Evolutionary conservation across 176 grass and related monocot species (phyloP).

Genomic region (Carex parvula): DNA sequence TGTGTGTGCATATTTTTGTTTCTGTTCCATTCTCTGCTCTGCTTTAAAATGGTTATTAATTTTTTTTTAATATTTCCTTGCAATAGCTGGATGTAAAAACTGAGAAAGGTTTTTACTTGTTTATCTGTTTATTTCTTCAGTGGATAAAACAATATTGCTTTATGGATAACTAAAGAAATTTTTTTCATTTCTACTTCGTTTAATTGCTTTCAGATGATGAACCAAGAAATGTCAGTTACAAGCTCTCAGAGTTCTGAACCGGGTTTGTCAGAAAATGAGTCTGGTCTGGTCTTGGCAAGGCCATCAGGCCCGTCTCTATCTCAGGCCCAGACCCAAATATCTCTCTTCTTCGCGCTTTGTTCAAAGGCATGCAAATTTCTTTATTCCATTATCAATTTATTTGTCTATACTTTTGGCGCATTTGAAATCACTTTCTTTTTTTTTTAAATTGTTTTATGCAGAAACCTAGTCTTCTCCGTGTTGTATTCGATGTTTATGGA

Average conservation of each 20-base stretch:
- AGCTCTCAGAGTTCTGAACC: conserved; percentile 45
- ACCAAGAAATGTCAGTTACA: conserved; percentile 54
- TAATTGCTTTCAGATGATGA: conserved; percentile 38
- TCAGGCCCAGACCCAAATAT: conserved; percentile 58
- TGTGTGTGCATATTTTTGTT: background rate
- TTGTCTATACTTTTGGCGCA: conserved; percentile 4
- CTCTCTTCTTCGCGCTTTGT: conserved; percentile 97
- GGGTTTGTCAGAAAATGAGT: conserved; percentile 46
- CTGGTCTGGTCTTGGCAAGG: conserved; percentile 37
- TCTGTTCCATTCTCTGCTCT: background rate
- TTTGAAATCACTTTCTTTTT: background rate
- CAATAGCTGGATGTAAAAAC: background rate
- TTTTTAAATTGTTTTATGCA: conserved; percentile 35
- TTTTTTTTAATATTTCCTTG: background rate
- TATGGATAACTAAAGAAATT: background rate
- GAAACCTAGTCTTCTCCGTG: conserved; percentile 75
- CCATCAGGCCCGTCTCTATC: conserved; percentile 43
- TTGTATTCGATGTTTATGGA: conserved; percentile 80
- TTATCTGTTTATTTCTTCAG: background rate
- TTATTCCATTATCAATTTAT: conserved; percentile 1
- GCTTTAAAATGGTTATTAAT: background rate
- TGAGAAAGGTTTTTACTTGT: background rate
- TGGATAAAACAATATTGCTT: background rate
- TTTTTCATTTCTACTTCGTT: conserved; percentile 13
- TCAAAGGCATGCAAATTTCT: conserved; percentile 56